These are phyloP conservation scores for Exophiala aquamarina DNA, from an alignment of 2,329 filamentous ascomycete genomes.

Conservation along the genomic window DNA sequence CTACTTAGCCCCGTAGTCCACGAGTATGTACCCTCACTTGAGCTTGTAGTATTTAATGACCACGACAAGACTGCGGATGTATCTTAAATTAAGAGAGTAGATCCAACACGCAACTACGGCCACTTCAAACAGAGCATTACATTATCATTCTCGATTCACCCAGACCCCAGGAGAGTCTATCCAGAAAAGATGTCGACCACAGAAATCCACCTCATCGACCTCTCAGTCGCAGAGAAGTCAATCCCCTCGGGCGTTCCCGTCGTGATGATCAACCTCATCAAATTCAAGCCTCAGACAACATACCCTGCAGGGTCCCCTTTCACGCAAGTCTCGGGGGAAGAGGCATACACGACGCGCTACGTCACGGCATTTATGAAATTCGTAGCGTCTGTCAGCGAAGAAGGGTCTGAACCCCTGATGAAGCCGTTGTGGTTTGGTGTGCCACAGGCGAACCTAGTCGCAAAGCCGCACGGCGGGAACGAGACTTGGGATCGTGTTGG, in stretches of 20 bases:
- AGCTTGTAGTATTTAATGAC: too few relatives aligned
- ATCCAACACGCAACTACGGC: too few relatives aligned
- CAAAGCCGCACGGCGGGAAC: background rate
- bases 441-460: background rate
- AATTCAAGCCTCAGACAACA: background rate
- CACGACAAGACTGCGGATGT: too few relatives aligned
- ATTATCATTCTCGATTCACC: too few relatives aligned
- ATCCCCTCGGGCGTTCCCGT: background rate
- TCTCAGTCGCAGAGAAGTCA: background rate
- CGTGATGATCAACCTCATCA: conserved; percentile 5
- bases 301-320: background rate
- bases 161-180: too few relatives aligned
- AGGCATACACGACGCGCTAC: conserved; percentile 3
- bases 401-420: background rate
- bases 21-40: too few relatives aligned
- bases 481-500: conserved; percentile 3
- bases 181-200: background rate
- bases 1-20: too few relatives aligned
- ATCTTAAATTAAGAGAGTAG: too few relatives aligned
- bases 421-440: conserved; percentile 5
- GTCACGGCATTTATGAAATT: background rate
- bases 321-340: background rate
- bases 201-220: conserved; percentile 6
- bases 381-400: background rate
- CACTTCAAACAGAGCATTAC: too few relatives aligned